Evolutionary conservation across 371 early-diverging fungal genomes (phyloP).

Genomic region (Amoeboaphelidium protococcarum): DNA sequence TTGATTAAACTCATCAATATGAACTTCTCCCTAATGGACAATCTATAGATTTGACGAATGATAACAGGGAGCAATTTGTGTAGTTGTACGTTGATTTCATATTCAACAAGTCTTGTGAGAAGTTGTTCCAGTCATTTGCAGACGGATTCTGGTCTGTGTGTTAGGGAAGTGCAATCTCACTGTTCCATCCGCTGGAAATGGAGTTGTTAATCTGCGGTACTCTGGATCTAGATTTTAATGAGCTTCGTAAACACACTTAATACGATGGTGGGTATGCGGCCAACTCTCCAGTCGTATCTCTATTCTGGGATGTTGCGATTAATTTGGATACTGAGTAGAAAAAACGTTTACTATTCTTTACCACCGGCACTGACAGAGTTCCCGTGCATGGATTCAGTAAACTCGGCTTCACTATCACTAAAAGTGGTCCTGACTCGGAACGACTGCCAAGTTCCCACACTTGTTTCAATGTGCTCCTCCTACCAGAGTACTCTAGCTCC

Average conservation of each 20-base stretch:
- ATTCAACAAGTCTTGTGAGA: conserved; percentile 36
- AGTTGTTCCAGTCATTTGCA: conserved; percentile 59
- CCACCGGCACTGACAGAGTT: conserved; percentile 87
- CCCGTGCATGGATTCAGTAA: conserved; percentile 78
- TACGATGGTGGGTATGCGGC: conserved; percentile 60
- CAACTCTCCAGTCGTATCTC: conserved; percentile 1
- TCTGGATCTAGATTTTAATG: conserved; percentile 57
- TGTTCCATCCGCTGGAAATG: conserved; percentile 78
- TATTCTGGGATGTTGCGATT: conserved; percentile 85
- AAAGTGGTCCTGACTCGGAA: conserved; percentile 91
- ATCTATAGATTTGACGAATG: not conserved
- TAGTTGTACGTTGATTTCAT: conserved; percentile 49
- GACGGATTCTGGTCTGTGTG: conserved; percentile 72
- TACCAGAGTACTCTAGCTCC: conserved; percentile 66
- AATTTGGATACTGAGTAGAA: conserved; percentile 47
- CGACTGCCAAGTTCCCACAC: conserved; percentile 20
- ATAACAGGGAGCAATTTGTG: conserved; percentile 30
- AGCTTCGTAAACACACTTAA: conserved; percentile 47
- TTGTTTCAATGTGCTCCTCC: conserved; percentile 66
- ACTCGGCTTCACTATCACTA: conserved; percentile 78
- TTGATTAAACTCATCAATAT: conserved; percentile 16
- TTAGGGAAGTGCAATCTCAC: conserved; percentile 46
- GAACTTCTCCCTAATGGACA: conserved; percentile 33
- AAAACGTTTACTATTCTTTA: conserved; percentile 77
- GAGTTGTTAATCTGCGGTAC: conserved; percentile 85